Evolutionary conservation across 352 stramenopile genomes (phyloP).

Genomic region (Pythium folliculosum): DNA sequence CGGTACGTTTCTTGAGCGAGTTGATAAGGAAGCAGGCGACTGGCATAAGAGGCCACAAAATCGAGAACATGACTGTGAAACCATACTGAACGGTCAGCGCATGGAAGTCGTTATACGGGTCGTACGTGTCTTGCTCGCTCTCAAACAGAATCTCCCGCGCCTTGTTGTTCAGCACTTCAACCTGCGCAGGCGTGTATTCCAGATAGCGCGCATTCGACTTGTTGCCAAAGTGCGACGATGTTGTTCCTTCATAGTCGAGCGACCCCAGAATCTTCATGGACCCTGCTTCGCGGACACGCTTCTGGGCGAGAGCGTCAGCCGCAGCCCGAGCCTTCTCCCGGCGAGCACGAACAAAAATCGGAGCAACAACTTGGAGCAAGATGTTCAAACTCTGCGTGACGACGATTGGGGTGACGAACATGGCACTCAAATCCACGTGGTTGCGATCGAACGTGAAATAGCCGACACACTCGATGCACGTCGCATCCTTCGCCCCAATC

Average conservation of each 20-base stretch:
- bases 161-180: slow-evolving; percentile 39
- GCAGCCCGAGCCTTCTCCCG: slow-evolving; percentile 57
- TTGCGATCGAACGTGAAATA: slow-evolving; percentile 84
- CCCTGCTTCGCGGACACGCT: slow-evolving; percentile 64
- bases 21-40: slow-evolving; percentile 48
- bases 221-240: slow-evolving; percentile 69
- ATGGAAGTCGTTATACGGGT: slow-evolving; percentile 55
- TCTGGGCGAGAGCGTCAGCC: slow-evolving; percentile 65
- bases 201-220: slow-evolving; percentile 39
- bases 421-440: slow-evolving; percentile 82
- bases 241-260: slow-evolving; percentile 76
- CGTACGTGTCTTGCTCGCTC: slow-evolving; percentile 45
- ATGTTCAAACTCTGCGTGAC: slow-evolving; percentile 86
- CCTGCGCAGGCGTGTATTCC: slow-evolving; percentile 31
- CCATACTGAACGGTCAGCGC: slow-evolving; percentile 42
- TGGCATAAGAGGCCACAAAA: slow-evolving; percentile 47
- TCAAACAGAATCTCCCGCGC: slow-evolving; percentile 46
- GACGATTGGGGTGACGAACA: slow-evolving; percentile 88
- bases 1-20: slow-evolving; percentile 41
- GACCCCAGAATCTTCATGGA: slow-evolving; percentile 85
- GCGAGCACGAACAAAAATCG: slow-evolving; percentile 67
- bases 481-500: slow-evolving; percentile 59
- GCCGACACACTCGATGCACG: slow-evolving; percentile 75
- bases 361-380: slow-evolving; percentile 58
- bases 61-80: slow-evolving; percentile 53